Evolutionary conservation across 169 alveolate species (phyloP).

Genomic region (Plasmodium cynomolgi): DNA sequence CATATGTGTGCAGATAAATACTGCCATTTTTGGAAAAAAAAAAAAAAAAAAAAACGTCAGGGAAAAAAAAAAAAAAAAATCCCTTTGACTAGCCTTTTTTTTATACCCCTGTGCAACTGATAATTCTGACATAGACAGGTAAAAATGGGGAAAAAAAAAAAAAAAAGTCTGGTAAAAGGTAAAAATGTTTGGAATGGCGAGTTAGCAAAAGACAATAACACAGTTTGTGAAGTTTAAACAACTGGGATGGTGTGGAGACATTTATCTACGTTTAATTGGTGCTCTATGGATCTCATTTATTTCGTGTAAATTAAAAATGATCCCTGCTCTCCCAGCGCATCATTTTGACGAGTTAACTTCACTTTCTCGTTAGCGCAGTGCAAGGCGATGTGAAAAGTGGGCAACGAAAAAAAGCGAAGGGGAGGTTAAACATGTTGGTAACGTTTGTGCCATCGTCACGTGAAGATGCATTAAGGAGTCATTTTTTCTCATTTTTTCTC

Average conservation of each 20-base stretch:
- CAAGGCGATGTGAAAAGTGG: not conserved
- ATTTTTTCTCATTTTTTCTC: not conserved
- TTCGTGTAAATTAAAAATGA: not conserved
- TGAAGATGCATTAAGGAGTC: not conserved
- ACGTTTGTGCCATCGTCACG: not conserved
- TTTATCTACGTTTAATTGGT: not conserved
- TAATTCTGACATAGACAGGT: not conserved
- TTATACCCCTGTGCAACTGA: not conserved
- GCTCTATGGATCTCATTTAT: not conserved
- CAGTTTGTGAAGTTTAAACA: not conserved
- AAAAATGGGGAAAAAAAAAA: not conserved
- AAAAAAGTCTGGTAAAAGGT: not conserved
- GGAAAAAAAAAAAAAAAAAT: not conserved
- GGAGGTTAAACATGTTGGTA: not conserved
- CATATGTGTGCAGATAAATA: not conserved
- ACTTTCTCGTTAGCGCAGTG: not conserved
- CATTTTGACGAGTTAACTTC: not conserved
- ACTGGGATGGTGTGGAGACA: not conserved
- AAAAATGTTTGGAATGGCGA: not conserved
- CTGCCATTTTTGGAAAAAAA: not conserved
- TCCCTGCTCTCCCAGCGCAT: not conserved
- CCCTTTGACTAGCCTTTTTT: not conserved
- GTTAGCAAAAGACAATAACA: not conserved
- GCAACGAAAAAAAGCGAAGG: not conserved
- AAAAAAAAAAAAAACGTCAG: not conserved